A percentile compares a stretch with the other conserved stretches of the same genome.
Conservation (phyloP, 805 yeast genomes). For the Clavispora fructus region DNA sequence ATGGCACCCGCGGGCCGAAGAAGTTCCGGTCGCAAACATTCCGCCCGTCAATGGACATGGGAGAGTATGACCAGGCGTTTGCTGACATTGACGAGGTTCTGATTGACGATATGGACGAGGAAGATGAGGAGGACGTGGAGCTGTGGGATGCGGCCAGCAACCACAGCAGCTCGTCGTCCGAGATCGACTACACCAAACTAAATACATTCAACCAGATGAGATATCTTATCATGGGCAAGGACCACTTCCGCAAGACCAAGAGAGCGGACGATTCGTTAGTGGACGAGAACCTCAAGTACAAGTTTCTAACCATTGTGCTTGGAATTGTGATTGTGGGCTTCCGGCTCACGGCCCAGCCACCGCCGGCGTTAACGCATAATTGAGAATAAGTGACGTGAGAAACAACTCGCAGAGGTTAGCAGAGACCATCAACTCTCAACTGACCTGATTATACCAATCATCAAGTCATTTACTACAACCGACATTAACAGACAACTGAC, state of each 20-base stretch:
- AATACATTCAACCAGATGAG: slow-evolving; percentile 33
- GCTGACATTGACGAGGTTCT: slow-evolving; percentile 10
- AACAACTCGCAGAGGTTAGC: too few species aligned
- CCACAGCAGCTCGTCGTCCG: slow-evolving; percentile 10
- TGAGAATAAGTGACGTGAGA: too few species aligned
- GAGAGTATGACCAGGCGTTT: slow-evolving; percentile 5
- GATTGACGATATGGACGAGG: slow-evolving; percentile 13
- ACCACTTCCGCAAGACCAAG: slow-evolving; percentile 12
- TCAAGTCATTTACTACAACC: too few species aligned
- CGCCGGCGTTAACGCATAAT: neutral
- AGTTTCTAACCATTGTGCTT: slow-evolving; percentile 37
- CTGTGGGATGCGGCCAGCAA: slow-evolving; percentile 12
- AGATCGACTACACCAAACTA: slow-evolving; percentile 17
- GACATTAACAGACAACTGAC: slow-evolving; percentile 2
- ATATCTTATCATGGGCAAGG: slow-evolving; percentile 29
- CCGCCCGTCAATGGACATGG: slow-evolving; percentile 5
- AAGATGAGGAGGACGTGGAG: slow-evolving; percentile 10
- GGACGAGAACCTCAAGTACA: slow-evolving; percentile 38
- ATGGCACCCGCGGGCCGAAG: slow-evolving; percentile 19
- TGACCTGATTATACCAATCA: too few species aligned
- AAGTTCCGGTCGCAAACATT: slow-evolving; percentile 36
- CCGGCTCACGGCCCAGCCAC: slow-evolving; percentile 27
- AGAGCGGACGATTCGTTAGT: slow-evolving; percentile 22
- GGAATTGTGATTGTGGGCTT: slow-evolving; percentile 39
- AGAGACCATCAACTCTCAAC: too few species aligned